phyloP scores from a whole-genome alignment of 495 filamentous ascomycete species.

The Usnea hakonensis region DNA sequence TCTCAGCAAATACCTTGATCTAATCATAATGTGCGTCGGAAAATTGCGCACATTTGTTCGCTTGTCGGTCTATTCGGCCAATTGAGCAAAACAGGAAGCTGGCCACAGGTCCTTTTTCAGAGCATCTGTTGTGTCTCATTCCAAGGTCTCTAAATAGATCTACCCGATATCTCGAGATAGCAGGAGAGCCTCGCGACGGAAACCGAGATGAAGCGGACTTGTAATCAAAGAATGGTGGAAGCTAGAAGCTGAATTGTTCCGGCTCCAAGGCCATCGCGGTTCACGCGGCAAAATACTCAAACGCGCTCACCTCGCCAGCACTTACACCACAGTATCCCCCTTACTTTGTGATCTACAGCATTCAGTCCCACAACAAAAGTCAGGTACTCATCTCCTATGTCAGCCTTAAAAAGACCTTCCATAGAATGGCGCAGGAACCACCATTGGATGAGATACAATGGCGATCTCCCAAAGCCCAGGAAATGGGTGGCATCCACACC shows the following conservation, averaged over 20 bases:
- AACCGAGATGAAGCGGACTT: background rate
- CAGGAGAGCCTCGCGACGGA: background rate
- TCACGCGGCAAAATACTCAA: too few species aligned
- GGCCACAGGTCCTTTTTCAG: too few species aligned
- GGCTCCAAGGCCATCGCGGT: background rate
- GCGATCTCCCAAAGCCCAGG: constrained; percentile 51
- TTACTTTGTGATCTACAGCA: too few species aligned
- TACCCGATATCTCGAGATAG: background rate
- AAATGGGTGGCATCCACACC: constrained; percentile 52
- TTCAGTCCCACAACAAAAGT: too few species aligned
- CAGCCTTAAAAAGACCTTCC: background rate
- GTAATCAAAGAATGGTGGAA: background rate
- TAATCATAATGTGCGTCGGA: background rate
- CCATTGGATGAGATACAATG: constrained; percentile 74
- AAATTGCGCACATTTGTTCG: background rate
- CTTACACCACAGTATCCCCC: too few species aligned
- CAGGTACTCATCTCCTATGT: too few species aligned
- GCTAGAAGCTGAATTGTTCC: background rate
- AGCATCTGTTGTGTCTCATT: too few species aligned
- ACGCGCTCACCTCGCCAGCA: too few species aligned
- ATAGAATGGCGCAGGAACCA: constrained; percentile 42
- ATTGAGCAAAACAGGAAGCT: background rate
- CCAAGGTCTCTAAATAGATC: background rate
- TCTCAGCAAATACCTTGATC: background rate
- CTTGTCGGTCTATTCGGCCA: background rate